Conservation (phyloP, 2,329 filamentous ascomycete genomes). For the Coniochaeta prunicola region DNA sequence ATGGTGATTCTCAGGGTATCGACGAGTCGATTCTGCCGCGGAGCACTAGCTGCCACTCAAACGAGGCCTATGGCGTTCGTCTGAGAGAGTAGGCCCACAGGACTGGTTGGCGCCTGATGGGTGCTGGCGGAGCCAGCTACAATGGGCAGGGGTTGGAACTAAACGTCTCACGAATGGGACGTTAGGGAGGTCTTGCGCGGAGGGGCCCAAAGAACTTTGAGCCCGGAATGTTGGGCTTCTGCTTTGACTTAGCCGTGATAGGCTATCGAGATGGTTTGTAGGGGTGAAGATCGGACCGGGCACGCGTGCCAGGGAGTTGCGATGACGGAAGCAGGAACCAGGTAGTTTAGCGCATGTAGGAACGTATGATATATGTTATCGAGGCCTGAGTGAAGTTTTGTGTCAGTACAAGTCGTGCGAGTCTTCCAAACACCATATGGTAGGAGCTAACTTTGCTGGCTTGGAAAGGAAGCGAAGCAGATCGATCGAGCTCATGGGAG, state of each 20-base stretch:
- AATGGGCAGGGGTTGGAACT: constrained; percentile 35
- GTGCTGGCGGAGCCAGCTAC: constrained; percentile 88
- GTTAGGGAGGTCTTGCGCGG: constrained; percentile 88
- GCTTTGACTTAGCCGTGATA: constrained; percentile 48
- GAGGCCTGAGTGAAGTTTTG: constrained; percentile 35
- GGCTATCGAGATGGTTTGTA: not conserved
- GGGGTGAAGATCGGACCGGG: not conserved
- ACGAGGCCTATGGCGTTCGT: constrained; percentile 87
- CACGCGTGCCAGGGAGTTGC: not conserved
- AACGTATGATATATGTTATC: constrained; percentile 42
- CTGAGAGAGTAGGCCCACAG: constrained; percentile 98
- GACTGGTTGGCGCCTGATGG: constrained; percentile 49
- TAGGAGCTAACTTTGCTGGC: constrained; percentile 70
- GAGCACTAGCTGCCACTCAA: constrained; percentile 97
- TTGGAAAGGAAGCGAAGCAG: constrained; percentile 90
- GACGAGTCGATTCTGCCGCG: constrained; percentile 51
- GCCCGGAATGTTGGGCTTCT: constrained; percentile 80
- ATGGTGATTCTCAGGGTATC: constrained; percentile 3
- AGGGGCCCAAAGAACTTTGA: constrained; percentile 74
- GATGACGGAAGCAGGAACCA: not conserved
- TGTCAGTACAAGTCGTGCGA: constrained; percentile 2
- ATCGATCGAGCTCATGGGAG: constrained; percentile 87
- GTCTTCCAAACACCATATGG: not conserved
- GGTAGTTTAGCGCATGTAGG: not conserved
- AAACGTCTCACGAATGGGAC: constrained; percentile 62